These are phyloP conservation scores for Suillus clintonianus DNA, from an alignment of 768 basidiomycete genomes.

Conservation along the genomic window DNA sequence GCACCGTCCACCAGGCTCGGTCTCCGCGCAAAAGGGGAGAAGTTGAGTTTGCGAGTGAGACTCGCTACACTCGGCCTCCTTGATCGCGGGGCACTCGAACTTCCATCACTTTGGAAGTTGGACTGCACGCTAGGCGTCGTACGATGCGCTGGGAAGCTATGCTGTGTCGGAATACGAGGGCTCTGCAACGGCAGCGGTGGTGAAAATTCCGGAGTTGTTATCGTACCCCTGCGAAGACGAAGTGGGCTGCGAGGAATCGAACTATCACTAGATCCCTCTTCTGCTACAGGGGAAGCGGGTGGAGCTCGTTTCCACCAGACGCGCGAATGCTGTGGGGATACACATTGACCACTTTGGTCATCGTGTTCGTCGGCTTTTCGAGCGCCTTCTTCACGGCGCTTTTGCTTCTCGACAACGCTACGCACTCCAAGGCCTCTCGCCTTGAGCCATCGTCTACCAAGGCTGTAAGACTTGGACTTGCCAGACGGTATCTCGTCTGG, in stretches of 20 bases:
- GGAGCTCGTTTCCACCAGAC: slow-evolving; percentile 33
- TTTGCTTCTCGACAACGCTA: slow-evolving; percentile 21
- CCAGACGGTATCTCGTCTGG: slow-evolving; percentile 24
- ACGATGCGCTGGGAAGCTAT: slow-evolving; percentile 15
- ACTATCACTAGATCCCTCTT: slow-evolving; percentile 13
- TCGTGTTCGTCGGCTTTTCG: slow-evolving; percentile 2
- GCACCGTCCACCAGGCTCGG: slow-evolving; percentile 23
- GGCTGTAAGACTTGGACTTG: slow-evolving; percentile 12
- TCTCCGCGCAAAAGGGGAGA: slow-evolving; percentile 28
- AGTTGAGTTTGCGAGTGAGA: slow-evolving; percentile 34
- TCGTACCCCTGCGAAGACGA: slow-evolving; percentile 13
- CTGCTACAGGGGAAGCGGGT: slow-evolving; percentile 7
- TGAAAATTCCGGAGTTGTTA: slow-evolving; percentile 12
- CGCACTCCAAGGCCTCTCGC: slow-evolving; percentile 31
- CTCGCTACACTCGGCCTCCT: slow-evolving; percentile 31
- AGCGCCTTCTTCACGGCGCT: slow-evolving; percentile 10
- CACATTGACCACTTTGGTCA: slow-evolving; percentile 2
- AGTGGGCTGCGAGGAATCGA: slow-evolving; percentile 3
- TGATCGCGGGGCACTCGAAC: slow-evolving; percentile 6
- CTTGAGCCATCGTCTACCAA: slow-evolving; percentile 29
- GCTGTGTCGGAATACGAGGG: slow-evolving; percentile 7
- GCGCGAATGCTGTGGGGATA: slow-evolving; percentile 20
- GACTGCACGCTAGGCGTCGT: slow-evolving; percentile 26
- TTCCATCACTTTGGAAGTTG: slow-evolving; percentile 8
- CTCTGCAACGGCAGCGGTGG: slow-evolving; percentile 19